Evolutionary conservation across 1,284 basidiomycete genomes (phyloP), one percentile per base, ranked within the genome.

Genomic region (Apiotrichum sp.): DNA sequence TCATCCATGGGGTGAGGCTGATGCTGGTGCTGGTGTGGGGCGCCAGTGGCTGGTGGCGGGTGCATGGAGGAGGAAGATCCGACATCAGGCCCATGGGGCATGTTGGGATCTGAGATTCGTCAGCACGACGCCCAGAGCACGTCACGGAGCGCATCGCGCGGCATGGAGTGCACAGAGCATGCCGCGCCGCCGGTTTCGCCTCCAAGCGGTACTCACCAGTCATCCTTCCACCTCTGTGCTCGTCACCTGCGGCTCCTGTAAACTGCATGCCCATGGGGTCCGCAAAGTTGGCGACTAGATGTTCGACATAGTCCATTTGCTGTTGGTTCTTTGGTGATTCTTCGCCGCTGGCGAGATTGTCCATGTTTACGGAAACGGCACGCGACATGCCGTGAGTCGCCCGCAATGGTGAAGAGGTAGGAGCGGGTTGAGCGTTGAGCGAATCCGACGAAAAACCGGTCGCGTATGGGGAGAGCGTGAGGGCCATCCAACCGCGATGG

Each of bases 191-290:
- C 29, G 29, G 29, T 29, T 29, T 29, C 29, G 29, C 29, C 29
- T 29, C 29, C 29, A 29, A 29, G 34, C 45, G 22, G 10, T 33
- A 57, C 59, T 52, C 53, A 61, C 59, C 59, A 29, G 47, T 44
- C 35, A 53, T 40, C 7, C 56, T 16, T 16, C 14, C 35, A 14
- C 47, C 47, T 16, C 46, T 56, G 31, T 57, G 50, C 46, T 67
- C 59, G n/a, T 59, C 66, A 43, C 56, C 57, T 40, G 49, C 51
- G 14, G 7, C 35, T 29, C n/a, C 36, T 14, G 45, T 54, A 68
- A 71, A 64, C 71, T 68, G 39, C 70, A 74, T 72, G 50, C 69
- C 70, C n/a, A 69, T 52, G 13, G 66, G 67, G 45, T 68, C 72
- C 14, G 67, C 71, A 46, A 74, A 74, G 61, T 70, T 69, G 53